A percentile compares a stretch with the other conserved stretches of the same genome.
These are phyloP conservation scores for Pseudogymnoascus sp. DNA, from an alignment of 2,329 filamentous ascomycete genomes.

Conservation along the genomic window DNA sequence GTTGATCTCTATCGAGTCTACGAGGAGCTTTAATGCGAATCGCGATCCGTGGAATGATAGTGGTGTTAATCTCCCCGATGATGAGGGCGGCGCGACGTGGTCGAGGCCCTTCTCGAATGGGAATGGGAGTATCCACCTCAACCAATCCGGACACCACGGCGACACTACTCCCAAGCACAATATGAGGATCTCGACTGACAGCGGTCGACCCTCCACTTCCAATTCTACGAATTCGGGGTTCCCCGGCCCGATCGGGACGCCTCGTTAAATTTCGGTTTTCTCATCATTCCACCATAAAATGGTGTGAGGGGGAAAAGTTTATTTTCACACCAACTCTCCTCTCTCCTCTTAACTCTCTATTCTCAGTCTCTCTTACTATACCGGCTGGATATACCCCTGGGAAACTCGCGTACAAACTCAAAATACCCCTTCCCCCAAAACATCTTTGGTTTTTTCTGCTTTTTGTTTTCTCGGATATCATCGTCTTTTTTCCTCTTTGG, in stretches of 20 bases:
- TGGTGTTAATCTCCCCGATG: conserved; percentile 86
- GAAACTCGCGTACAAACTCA: conserved; percentile 7
- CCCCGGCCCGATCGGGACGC: conserved; percentile 84
- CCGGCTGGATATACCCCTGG: conserved; percentile 9
- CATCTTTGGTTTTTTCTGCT: not conserved
- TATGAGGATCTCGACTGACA: conserved; percentile 78
- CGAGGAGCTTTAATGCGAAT: conserved; percentile 80
- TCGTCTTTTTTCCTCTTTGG: not conserved
- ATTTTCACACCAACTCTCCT: not conserved
- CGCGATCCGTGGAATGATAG: conserved; percentile 98
- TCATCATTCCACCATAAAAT: conserved; percentile 12
- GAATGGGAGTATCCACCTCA: conserved; percentile 52
- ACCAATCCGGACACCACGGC: conserved; percentile 59
- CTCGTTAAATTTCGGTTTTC: conserved; percentile 52
- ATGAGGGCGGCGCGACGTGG: conserved; percentile 53
- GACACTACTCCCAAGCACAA: conserved; percentile 79
- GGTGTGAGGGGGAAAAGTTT: not conserved
- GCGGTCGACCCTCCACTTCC: conserved; percentile 86
- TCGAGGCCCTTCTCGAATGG: conserved; percentile 58
- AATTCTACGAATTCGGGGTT: conserved; percentile 95
- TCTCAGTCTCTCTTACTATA: conserved; percentile 1
- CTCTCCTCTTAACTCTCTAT: not conserved
- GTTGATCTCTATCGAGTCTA: conserved; percentile 90
- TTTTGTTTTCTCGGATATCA: conserved; percentile 4
- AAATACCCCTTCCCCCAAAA: not conserved